These are phyloP conservation scores for Chlorella variabilis DNA, from an alignment of 163 green algal genomes.

Conservation along the genomic window DNA sequence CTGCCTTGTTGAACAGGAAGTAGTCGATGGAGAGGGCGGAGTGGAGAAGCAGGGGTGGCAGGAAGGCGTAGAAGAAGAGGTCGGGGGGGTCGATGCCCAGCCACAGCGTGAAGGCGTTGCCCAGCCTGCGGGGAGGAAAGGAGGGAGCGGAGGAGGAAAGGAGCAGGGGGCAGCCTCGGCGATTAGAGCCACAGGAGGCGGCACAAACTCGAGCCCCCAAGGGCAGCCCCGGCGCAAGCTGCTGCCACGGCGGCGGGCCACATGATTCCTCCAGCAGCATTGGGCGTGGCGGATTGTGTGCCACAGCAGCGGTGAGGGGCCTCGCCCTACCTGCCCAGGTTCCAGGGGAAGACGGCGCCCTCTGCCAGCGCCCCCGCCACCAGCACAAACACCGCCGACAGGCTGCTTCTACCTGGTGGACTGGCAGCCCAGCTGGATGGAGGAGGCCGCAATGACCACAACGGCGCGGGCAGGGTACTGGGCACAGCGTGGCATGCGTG, in stretches of 20 bases:
- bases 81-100: slow-evolving; percentile 75
- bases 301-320: neutral
- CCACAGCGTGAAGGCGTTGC: slow-evolving; percentile 89
- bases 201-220: too few relatives aligned
- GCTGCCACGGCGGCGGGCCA: too few relatives aligned
- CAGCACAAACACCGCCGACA: slow-evolving; percentile 73
- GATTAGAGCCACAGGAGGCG: too few relatives aligned
- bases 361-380: slow-evolving; percentile 54
- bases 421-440: too few relatives aligned
- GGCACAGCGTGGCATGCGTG: too few relatives aligned
- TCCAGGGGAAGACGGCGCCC: slow-evolving; percentile 54
- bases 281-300: too few relatives aligned
- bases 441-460: too few relatives aligned
- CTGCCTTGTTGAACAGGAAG: slow-evolving; percentile 77
- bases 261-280: neutral
- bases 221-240: too few relatives aligned
- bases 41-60: slow-evolving; percentile 91
- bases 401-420: slow-evolving; percentile 48
- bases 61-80: slow-evolving; percentile 92
- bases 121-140: slow-evolving; percentile 49
- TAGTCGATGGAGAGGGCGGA: slow-evolving; percentile 84
- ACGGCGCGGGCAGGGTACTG: too few relatives aligned
- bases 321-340: slow-evolving; percentile 63
- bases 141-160: neutral
- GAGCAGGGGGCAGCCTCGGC: neutral